Conservation (phyloP, 129 eudicot species). For the Tanacetum coccineum region DNA sequence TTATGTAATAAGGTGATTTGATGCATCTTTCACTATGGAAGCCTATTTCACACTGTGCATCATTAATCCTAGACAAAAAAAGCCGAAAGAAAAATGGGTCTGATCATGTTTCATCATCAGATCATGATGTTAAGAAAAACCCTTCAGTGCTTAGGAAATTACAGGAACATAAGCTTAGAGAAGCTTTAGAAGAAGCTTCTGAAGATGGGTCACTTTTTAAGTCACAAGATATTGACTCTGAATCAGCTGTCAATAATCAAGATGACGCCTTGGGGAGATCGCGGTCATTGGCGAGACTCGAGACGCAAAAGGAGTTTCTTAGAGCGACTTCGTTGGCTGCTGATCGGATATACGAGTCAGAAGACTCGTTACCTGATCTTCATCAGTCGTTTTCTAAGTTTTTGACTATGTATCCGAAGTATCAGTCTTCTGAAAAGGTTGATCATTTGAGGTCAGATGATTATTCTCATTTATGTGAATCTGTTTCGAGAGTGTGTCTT, state of each 20-base stretch:
- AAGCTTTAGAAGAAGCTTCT: conserved; percentile 98
- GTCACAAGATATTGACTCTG: conserved; percentile 74
- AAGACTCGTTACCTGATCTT: conserved; percentile 71
- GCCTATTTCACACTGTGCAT: conserved; percentile 88
- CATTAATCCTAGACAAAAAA: conserved; percentile 82
- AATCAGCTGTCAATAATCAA: conserved; percentile 46
- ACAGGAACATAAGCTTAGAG: conserved; percentile 89
- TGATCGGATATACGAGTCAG: conserved; percentile 68
- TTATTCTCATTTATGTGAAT: conserved; percentile 64
- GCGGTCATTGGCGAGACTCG: conserved; percentile 77
- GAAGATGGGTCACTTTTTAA: conserved; percentile 95
- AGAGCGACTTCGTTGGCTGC: conserved; percentile 96
- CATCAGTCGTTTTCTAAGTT: conserved; percentile 78
- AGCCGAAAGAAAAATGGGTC: conserved; percentile 75
- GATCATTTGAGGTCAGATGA: conserved; percentile 91
- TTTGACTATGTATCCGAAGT: conserved; percentile 94
- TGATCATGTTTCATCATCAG: conserved; percentile 27
- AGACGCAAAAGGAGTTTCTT: conserved; percentile 84
- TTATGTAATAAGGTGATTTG: too few relatives aligned
- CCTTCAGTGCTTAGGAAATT: conserved; percentile 68
- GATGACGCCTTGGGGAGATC: conserved; percentile 80
- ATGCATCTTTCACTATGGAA: too few relatives aligned
- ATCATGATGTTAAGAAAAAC: conserved; percentile 56
- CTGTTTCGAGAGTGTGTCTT: conserved; percentile 84
- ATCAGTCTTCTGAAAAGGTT: conserved; percentile 78